Evolutionary conservation across 129 eudicot species (phyloP), one percentile per base, ranked within the genome.

Genomic region (Centaurea solstitialis): DNA sequence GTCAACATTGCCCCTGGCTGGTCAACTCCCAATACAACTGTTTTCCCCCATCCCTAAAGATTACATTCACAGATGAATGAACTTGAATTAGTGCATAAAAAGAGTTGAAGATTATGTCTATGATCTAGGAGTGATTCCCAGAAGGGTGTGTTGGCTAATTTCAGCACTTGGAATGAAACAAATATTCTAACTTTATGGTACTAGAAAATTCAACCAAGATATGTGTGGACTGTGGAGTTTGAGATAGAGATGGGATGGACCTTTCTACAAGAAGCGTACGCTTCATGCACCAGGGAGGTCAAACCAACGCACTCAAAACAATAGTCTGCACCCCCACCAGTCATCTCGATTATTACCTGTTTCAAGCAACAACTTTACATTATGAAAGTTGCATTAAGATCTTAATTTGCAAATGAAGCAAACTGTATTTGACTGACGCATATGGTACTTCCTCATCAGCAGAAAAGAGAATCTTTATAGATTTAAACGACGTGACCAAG

Each of bases 291-390:
- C 66, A 92, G 43, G 59, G 91, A 86, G 26, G 87, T 69, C 80
- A 77, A 20, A 53, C 99, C 99, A 65, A 94, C 97, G 57, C 99
- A 94, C 85, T 94, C 99, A 53, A 94, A 94, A 85, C 97, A 92
- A 76, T 94, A 94, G 68, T 94, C 99, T 12, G 99, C 99, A 83
- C 99, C 97, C 8, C 99, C 99, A 68, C 62, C 88, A 8, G 97
- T 91, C 93, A 93, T 90, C 80, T 93, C 95, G 1, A 50, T 81
- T 68, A 93, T 87, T 66, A 88, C 84, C 97, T 93, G 78, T 38
- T 43, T 38, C 33, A 72, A 74, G 28, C 28, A 70, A 74, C 22
- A 43, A 35, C 62, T 57, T 21, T 28, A 43, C 1, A 7, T 30
- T 28, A 76, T 40, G 12, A 40, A 43, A 72, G 23, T 41, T 28